Conservation (phyloP, 371 early-diverging fungal genomes). For the Chytridiales sp. region DNA sequence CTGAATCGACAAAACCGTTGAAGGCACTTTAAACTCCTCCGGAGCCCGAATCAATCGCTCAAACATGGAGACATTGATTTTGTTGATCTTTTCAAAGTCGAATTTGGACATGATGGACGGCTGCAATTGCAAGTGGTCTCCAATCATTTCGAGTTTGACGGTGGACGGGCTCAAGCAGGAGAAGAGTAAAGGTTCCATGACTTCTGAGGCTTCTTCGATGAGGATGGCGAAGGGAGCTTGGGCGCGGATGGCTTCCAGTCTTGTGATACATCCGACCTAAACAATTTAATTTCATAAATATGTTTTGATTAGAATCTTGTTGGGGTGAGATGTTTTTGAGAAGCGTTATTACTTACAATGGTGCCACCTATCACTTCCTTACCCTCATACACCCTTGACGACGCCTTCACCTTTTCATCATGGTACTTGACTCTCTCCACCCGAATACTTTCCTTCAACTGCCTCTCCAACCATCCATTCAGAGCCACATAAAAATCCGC, state of each 20-base stretch:
- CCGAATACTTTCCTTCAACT: constrained; percentile 11
- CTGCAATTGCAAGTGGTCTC: constrained; percentile 38
- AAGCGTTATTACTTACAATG: no score
- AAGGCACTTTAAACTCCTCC: constrained; percentile 13
- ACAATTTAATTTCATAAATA: no score
- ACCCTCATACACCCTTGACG: constrained; percentile 35
- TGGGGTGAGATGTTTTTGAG: no score
- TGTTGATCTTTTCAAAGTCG: constrained; percentile 35
- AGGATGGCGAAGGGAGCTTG: constrained; percentile 40
- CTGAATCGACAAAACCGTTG: constrained; percentile 25
- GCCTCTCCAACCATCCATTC: background rate
- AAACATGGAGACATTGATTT: constrained; percentile 32
- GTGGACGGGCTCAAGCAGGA: constrained; percentile 27
- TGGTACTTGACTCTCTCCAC: constrained; percentile 12
- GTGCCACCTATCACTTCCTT: constrained; percentile 38
- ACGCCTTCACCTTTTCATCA: constrained; percentile 27
- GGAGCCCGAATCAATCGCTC: constrained; percentile 34
- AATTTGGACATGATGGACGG: constrained; percentile 36
- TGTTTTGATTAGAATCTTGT: no score
- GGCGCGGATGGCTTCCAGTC: constrained; percentile 27
- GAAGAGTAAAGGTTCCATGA: constrained; percentile 36
- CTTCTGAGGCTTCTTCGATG: constrained; percentile 42
- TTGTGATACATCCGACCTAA: constrained; percentile 32
- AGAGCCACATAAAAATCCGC: constrained; percentile 8
- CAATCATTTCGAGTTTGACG: constrained; percentile 35